Conservation (phyloP, 495 filamentous ascomycete species). For the Penicillium longicatenatum region DNA sequence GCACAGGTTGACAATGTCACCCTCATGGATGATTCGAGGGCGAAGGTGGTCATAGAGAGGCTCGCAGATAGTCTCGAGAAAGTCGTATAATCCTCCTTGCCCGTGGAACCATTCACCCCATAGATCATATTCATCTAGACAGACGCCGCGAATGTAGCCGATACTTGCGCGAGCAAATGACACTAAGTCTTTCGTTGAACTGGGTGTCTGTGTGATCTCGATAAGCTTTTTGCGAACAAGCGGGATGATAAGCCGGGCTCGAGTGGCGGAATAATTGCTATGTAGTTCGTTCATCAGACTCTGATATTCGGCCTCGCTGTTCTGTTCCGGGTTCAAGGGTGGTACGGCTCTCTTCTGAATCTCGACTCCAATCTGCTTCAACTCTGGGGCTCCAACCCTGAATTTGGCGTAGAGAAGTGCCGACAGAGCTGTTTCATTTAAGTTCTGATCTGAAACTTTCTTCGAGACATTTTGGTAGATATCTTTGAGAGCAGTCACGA, state of each 20-base stretch:
- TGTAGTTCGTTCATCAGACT: conserved; percentile 67
- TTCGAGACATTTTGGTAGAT: conserved; percentile 69
- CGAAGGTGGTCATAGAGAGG: conserved; percentile 73
- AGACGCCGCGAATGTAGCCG: conserved; percentile 68
- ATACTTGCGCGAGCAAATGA: conserved; percentile 70
- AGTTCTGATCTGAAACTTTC: conserved; percentile 66
- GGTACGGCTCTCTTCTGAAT: conserved; percentile 68
- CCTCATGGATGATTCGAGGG: conserved; percentile 71
- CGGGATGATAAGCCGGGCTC: conserved; percentile 61
- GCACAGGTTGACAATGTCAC: conserved; percentile 72
- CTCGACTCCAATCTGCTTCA: conserved; percentile 66
- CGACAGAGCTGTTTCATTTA: conserved; percentile 77
- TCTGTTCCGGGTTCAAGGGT: conserved; percentile 60
- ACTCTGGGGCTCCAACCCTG: conserved; percentile 64
- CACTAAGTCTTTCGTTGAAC: conserved; percentile 67
- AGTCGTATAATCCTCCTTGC: conserved; percentile 68
- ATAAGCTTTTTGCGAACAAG: conserved; percentile 61
- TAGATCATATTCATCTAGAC: conserved; percentile 72
- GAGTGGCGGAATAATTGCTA: conserved; percentile 62
- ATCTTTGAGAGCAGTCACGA: conserved; percentile 71
- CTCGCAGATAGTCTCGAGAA: conserved; percentile 72
- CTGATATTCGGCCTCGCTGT: conserved; percentile 66
- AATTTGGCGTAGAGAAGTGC: conserved; percentile 79
- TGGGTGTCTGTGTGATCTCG: conserved; percentile 65
- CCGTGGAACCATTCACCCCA: conserved; percentile 77